A percentile compares a stretch with the other conserved stretches of the same genome.
These are phyloP conservation scores for Drechslerella coelobrocha DNA, from an alignment of 2,329 filamentous ascomycete species.

Conservation along the genomic window DNA sequence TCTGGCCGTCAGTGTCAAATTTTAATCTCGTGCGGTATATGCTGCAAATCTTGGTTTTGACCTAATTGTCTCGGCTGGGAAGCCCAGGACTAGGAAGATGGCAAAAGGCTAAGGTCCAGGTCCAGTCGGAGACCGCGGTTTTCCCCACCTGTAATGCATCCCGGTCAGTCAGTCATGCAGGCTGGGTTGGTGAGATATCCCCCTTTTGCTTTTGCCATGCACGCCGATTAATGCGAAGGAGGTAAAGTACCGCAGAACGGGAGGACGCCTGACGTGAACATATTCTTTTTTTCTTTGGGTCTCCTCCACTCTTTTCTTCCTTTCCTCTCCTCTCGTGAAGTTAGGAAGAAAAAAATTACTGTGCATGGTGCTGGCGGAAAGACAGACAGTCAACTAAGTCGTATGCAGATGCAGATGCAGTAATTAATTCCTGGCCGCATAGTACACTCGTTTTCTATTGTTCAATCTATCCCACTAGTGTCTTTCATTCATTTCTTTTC, in stretches of 20 bases:
- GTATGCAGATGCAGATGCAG: not conserved
- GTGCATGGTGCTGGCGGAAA: not conserved
- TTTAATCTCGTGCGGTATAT: slow-evolving; percentile 2
- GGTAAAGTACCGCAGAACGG: too few relatives aligned
- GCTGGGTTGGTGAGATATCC: not conserved
- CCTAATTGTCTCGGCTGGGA: not conserved
- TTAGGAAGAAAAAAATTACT: not conserved
- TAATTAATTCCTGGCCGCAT: not conserved
- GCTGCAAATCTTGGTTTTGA: too few relatives aligned
- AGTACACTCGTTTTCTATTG: not conserved
- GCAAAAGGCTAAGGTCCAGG: not conserved
- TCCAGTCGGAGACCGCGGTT: not conserved
- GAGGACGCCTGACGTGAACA: not conserved
- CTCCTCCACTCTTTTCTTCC: not conserved
- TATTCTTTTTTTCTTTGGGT: slow-evolving; percentile 3
- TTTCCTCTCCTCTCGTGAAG: slow-evolving; percentile 1
- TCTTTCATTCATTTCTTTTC: slow-evolving; percentile 11
- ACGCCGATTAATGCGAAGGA: not conserved
- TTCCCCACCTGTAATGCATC: not conserved
- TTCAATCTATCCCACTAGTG: slow-evolving; percentile 1
- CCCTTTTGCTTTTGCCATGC: not conserved
- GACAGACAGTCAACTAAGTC: not conserved
- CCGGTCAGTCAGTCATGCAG: not conserved
- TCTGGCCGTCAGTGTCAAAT: not conserved
- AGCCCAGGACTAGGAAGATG: not conserved